A percentile compares a stretch with the other conserved stretches of the same genome.
phyloP scores from a whole-genome alignment of 768 basidiomycete genomes.

The Hericium alpestre region DNA sequence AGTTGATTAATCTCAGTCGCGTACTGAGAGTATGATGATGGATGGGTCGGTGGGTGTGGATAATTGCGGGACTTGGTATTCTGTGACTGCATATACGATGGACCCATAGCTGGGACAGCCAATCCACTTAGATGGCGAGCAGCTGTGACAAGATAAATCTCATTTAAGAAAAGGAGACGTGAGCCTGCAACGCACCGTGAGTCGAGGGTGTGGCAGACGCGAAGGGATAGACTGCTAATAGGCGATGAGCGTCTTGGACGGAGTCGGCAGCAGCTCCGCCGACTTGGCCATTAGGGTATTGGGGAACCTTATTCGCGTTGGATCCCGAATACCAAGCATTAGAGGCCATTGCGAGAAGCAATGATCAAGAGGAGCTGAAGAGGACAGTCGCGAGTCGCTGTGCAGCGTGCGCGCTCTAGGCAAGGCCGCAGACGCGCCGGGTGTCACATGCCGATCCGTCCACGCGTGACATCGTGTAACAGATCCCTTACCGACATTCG shows the following conservation, averaged over 20 bases:
- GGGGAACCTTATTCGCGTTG: too few species aligned
- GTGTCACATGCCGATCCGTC: too few species aligned
- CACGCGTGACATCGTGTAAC: too few species aligned
- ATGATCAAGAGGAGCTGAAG: background rate
- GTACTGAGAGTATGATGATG: constrained; percentile 59
- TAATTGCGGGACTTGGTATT: constrained; percentile 29
- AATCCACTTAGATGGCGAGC: constrained; percentile 55
- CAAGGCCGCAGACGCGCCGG: background rate
- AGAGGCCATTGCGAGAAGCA: constrained; percentile 4
- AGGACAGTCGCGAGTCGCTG: too few species aligned
- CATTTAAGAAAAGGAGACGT: constrained; percentile 1
- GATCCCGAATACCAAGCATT: constrained; percentile 8
- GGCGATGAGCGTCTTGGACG: constrained; percentile 56
- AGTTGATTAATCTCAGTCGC: constrained; percentile 50
- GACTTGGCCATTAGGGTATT: constrained; percentile 2
- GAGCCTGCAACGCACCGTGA: constrained; percentile 40
- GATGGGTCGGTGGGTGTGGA: constrained; percentile 23
- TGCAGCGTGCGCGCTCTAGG: background rate
- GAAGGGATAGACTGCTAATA: constrained; percentile 61
- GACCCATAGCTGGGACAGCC: constrained; percentile 46
- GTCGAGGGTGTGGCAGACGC: constrained; percentile 69
- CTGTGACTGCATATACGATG: constrained; percentile 52
- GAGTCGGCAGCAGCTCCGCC: constrained; percentile 28
- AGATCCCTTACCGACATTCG: too few species aligned
- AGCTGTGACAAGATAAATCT: constrained; percentile 29